A percentile compares a stretch with the other conserved stretches of the same genome.
Conservation (phyloP, 108 stramenopile species). For the Epithemia pelagica region DNA sequence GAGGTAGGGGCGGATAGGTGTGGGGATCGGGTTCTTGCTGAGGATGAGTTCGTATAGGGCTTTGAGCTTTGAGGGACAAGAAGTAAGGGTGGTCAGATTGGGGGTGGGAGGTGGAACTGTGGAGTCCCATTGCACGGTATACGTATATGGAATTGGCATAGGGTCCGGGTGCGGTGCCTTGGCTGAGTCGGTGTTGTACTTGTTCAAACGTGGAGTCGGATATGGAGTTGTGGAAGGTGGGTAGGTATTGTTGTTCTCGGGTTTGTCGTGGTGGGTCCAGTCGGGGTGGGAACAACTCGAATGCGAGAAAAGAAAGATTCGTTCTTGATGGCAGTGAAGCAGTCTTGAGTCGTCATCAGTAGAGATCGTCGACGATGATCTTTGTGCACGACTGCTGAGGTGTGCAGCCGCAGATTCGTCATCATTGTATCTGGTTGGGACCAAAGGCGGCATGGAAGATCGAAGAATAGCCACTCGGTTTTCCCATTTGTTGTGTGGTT, state of each 20-base stretch:
- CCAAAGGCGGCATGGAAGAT: too few species aligned
- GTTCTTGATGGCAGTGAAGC: too few species aligned
- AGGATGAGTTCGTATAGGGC: not conserved
- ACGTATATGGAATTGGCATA: not conserved
- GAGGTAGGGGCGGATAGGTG: not conserved
- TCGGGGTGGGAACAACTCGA: not conserved
- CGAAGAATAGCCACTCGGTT: too few species aligned
- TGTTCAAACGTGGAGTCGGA: not conserved
- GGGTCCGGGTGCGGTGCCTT: not conserved
- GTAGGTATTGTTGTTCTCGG: conserved; percentile 3
- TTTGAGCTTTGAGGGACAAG: not conserved
- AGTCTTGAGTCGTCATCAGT: too few species aligned
- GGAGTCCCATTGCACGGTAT: not conserved
- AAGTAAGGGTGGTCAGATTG: not conserved
- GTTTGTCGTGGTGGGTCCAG: not conserved
- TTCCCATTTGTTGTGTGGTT: too few species aligned
- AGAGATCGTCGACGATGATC: too few species aligned
- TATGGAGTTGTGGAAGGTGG: not conserved
- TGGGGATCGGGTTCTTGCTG: not conserved
- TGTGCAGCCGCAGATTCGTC: too few species aligned
- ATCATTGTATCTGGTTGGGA: too few species aligned
- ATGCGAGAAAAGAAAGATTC: too few species aligned
- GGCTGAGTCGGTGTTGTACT: not conserved
- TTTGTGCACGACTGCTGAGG: too few species aligned
- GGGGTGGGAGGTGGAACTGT: not conserved